Conservation (phyloP, 345 rosid species). For the Eucalyptus brandiana region DNA sequence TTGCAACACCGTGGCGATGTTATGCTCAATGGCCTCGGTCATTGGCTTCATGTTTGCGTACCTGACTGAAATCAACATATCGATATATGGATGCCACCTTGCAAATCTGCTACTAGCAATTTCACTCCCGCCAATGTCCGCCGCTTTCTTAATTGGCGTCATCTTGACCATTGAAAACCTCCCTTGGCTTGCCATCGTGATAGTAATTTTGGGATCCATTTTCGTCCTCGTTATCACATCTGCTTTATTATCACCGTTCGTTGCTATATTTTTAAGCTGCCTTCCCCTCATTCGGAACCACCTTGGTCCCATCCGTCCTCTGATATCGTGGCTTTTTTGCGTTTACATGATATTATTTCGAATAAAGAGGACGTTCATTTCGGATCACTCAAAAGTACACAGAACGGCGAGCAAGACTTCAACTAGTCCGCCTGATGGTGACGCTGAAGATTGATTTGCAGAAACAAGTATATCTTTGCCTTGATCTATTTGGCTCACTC, state of each 20-base stretch:
- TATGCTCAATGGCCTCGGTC: not conserved
- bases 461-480: no score
- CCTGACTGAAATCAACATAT: rapidly evolving
- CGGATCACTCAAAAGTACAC: no score
- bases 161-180: not conserved
- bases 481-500: no score
- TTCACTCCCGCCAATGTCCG: not conserved
- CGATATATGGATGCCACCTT: not conserved
- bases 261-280: no score
- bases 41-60: not conserved
- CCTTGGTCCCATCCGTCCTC: not conserved
- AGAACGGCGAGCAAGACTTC: not conserved
- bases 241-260: not conserved
- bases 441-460: no score
- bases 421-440: not conserved
- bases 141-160: not conserved
- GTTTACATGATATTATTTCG: rapidly evolving
- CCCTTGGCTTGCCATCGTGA: not conserved
- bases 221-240: not conserved
- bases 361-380: rapidly evolving
- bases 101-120: not conserved
- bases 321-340: rapidly evolving
- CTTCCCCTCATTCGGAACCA: not conserved
- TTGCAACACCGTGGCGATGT: not conserved
- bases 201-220: not conserved